Evolutionary conservation across 225 moss, liverwort and hornwort species (phyloP), one percentile per base, ranked within the genome.

Genomic region (Marchantia paleacea): DNA sequence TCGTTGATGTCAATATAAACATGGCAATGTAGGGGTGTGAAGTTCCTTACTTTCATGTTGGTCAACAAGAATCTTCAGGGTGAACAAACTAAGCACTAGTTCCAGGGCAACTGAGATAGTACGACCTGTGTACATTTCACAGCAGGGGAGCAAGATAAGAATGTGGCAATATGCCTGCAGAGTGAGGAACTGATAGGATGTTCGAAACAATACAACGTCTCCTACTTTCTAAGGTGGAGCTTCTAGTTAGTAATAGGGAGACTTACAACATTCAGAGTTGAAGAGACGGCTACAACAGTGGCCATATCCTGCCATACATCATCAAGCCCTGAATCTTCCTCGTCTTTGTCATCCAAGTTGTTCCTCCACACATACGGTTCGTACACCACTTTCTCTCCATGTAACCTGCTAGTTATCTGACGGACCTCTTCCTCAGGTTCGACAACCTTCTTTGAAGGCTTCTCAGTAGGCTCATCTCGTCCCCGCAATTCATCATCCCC

Each of bases 291-390:
- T 20, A 30, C 15, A 7, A 55, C 52, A 22, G 51, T 70, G 4
- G 75, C 79, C 73, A 80, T 60, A 15, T 84, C 79, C 31, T 82
- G 66, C 81, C 84, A 87, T 1, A 84, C 30, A 11, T 80, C 79
- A 5, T 80, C 82, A 24, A 87, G 19, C 58, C 80, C 77, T 58
- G 69, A 39, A 63, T 73, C 72, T 63, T 80, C 76, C 4, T 82
- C 82, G 3, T 58, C 61, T 61, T 73, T 66, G 12, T 80, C 72
- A 53, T 87, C 82, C 13, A 48, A 11, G 9, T 55, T 79, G 29
- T 64, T 62, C 75, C 68, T 87, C 80, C 87, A 71, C 61, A 80
- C 74, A 8, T 87, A 87, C 14, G 84, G 84, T 60, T 81, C 77
- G 55, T 84, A 87, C 6, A 75, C 82, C 30, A 87, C 69, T 66